These are phyloP conservation scores for Misopates orontium DNA, from an alignment of 257 asterid genomes.

Conservation along the genomic window DNA sequence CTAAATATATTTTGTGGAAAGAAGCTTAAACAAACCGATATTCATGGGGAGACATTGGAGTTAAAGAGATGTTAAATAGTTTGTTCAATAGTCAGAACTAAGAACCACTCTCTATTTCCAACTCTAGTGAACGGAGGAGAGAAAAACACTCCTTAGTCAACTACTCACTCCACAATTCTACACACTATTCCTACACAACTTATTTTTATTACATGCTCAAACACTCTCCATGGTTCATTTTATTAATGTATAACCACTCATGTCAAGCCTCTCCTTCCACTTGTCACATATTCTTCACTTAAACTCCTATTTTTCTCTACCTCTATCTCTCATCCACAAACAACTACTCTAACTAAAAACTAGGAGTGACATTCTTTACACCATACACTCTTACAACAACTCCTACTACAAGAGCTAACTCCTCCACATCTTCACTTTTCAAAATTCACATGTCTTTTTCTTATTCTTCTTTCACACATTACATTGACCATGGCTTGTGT, in stretches of 20 bases:
- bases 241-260: constrained; percentile 25
- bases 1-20: neutral
- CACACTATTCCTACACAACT: neutral
- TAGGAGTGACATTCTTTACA: constrained; percentile 50
- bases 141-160: constrained; percentile 57
- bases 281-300: constrained; percentile 54
- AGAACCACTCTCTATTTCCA: constrained; percentile 21
- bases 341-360: constrained; percentile 58
- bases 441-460: constrained; percentile 13
- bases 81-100: constrained; percentile 24
- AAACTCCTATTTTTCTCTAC: constrained; percentile 59
- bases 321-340: constrained; percentile 45
- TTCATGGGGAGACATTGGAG: constrained; percentile 23
- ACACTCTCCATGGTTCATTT: constrained; percentile 36
- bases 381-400: constrained; percentile 57
- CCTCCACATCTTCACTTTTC: constrained; percentile 12
- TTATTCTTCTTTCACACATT: neutral
- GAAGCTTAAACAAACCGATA: neutral
- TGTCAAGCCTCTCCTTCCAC: constrained; percentile 52
- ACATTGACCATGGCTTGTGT: constrained; percentile 35
- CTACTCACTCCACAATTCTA: constrained; percentile 22
- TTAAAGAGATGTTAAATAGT: neutral
- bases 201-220: neutral
- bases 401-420: constrained; percentile 51
- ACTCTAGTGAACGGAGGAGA: constrained; percentile 47